A percentile compares a stretch with the other conserved stretches of the same genome.
These are phyloP conservation scores for Coniferiporia sulphurascens DNA, from an alignment of 1,284 basidiomycete genomes.

Conservation along the genomic window DNA sequence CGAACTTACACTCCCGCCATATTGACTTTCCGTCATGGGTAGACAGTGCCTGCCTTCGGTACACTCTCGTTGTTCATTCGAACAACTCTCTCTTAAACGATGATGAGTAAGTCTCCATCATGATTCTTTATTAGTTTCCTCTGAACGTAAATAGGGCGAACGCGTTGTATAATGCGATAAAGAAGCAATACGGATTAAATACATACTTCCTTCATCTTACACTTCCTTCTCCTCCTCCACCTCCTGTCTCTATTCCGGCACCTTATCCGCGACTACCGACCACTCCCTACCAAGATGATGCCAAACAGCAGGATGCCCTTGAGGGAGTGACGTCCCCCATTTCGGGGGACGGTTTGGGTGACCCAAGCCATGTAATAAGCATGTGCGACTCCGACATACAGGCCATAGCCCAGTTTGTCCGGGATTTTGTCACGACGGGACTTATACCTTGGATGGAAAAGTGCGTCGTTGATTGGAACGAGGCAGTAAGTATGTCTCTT, in stretches of 20 bases:
- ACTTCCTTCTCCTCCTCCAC: conserved; percentile 47
- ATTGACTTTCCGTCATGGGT: conserved; percentile 74
- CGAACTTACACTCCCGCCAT: conserved; percentile 57
- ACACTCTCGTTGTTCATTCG: conserved; percentile 72
- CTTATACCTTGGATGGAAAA: conserved; percentile 97
- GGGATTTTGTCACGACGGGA: conserved; percentile 89
- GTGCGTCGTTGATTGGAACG: conserved; percentile 91
- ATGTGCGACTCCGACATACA: conserved; percentile 78
- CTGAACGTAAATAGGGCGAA: conserved; percentile 44
- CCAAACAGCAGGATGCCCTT: background rate
- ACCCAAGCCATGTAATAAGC: conserved; percentile 39
- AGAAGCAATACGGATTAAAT: conserved; percentile 76
- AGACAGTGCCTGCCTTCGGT: conserved; percentile 61
- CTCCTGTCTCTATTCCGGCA: conserved; percentile 60
- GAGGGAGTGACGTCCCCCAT: conserved; percentile 12
- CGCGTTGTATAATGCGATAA: conserved; percentile 75
- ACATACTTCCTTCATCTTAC: conserved; percentile 60
- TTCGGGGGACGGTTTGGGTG: conserved; percentile 16
- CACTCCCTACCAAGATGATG: conserved; percentile 25
- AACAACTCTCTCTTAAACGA: conserved; percentile 61
- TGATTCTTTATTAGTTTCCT: background rate
- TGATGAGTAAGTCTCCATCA: conserved; percentile 58
- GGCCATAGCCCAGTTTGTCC: conserved; percentile 74
- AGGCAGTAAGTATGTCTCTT: conserved; percentile 49
- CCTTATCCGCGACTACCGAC: conserved; percentile 63